Base-by-base conservation (phyloP, 768 basidiomycete species). In the Psilocybe cyanescens region DNA sequence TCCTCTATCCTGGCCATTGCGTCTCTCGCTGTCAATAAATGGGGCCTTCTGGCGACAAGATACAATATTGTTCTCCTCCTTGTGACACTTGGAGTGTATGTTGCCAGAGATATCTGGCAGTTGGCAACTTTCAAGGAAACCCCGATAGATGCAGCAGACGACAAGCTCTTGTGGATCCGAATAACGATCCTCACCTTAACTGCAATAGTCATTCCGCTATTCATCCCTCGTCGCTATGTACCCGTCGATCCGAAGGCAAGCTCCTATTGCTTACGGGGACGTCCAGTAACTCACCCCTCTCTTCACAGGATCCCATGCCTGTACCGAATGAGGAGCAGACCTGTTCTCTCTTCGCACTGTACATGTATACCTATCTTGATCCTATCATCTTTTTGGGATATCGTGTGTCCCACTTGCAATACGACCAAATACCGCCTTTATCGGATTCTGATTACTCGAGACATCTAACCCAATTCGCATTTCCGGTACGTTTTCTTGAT, bases 21-120 rank as follows among this genome's bases (percentile, higher is more conserved):
- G 62, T 82, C n/a, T 63, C 72, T 2, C 69, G 75, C 1, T 67
- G 71, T 29, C 65, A 66, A 6, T n/a, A 56, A 48, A 55, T 69
- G 76, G 53, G 74, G 76, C 44, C 56, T 67, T 9, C 67, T 74
- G 19, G 33, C 65, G 8, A 63, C 68, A 3, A 59, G 63, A 9
- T 74, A 78, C 58, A 64, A 70, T 24, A 74, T 58, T 44, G 31
- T 69, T 30, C 35, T 78, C 4, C 69, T 78, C 3, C 39, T 78
- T 33, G 78, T 61, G 57, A 74, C 67, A 62, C 75, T 66, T 76
- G 64, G 57, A 2, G 76, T 87, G 2, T 89, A 83, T 68, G 65
- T 73, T 17, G 84, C 85, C 67, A 80, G 87, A 35, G 81, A 85
- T 65, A 48, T 90, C 4, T 86, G 79, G 74, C 88, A 88, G 4